Evolutionary conservation across 345 rosid species (phyloP).

Genomic region (Rhodamnia argentea): DNA sequence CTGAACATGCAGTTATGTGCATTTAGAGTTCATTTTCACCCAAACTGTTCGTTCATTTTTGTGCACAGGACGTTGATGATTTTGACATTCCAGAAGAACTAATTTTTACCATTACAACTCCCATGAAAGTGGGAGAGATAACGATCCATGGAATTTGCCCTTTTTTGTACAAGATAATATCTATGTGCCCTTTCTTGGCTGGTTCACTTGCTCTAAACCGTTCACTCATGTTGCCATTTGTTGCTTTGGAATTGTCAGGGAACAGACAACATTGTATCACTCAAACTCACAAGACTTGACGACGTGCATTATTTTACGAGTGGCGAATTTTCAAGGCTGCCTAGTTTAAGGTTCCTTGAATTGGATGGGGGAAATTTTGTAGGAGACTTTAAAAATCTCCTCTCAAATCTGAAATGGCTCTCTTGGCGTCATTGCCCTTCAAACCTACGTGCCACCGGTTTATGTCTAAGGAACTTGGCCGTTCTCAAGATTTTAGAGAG

Average conservation of each 20-base stretch:
- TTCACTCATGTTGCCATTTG: background rate
- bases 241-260: background rate
- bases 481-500: background rate
- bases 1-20: background rate
- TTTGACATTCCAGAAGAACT: background rate
- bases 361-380: background rate
- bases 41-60: background rate
- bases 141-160: background rate
- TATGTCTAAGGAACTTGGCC: background rate
- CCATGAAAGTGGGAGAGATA: background rate
- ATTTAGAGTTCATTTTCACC: background rate
- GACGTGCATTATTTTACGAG: too few relatives aligned
- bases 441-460: accelerated
- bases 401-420: background rate
- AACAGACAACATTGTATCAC: too few relatives aligned
- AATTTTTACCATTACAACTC: background rate
- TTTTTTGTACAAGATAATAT: background rate
- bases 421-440: background rate
- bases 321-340: background rate
- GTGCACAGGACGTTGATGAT: background rate
- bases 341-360: background rate
- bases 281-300: too few relatives aligned
- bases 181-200: background rate
- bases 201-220: background rate
- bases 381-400: background rate